These are phyloP conservation scores for Phoenix roebelenii DNA, from an alignment of 176 grass and related monocot species.

Conservation along the genomic window DNA sequence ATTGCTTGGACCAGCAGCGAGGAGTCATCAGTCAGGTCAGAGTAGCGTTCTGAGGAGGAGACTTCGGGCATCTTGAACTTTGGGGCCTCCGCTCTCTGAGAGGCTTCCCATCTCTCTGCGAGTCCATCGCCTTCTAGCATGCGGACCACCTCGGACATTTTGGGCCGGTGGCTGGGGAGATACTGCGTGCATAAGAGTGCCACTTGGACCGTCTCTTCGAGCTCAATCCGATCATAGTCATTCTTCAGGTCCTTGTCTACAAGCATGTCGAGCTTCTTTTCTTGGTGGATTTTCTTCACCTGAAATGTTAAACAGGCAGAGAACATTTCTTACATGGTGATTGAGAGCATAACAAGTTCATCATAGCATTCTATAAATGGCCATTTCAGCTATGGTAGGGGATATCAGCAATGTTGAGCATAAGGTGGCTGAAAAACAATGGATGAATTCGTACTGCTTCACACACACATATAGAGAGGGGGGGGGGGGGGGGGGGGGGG, in stretches of 20 bases:
- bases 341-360: no score
- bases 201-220: conserved; percentile 69
- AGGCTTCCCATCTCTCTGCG: conserved; percentile 71
- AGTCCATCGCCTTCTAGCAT: conserved; percentile 89
- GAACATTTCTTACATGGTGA: no score
- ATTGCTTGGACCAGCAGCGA: conserved; percentile 11
- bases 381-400: no score
- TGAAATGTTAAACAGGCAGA: conserved; percentile 9
- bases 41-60: conserved; percentile 14
- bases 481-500: no score
- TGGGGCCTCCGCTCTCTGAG: conserved; percentile 7
- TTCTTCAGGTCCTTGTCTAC: conserved; percentile 55
- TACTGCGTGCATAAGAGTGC: conserved; percentile 8
- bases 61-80: neutral
- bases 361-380: no score
- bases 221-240: conserved; percentile 58
- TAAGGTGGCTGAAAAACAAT: no score
- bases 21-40: conserved; percentile 8
- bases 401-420: no score
- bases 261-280: conserved; percentile 68
- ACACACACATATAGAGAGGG: no score
- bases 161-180: conserved; percentile 2
- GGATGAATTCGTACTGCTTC: no score
- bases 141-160: conserved; percentile 11
- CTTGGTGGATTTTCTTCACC: conserved; percentile 84